These are phyloP conservation scores for Diplodia sapinea DNA, from an alignment of 2,329 filamentous ascomycete genomes.

Conservation along the genomic window DNA sequence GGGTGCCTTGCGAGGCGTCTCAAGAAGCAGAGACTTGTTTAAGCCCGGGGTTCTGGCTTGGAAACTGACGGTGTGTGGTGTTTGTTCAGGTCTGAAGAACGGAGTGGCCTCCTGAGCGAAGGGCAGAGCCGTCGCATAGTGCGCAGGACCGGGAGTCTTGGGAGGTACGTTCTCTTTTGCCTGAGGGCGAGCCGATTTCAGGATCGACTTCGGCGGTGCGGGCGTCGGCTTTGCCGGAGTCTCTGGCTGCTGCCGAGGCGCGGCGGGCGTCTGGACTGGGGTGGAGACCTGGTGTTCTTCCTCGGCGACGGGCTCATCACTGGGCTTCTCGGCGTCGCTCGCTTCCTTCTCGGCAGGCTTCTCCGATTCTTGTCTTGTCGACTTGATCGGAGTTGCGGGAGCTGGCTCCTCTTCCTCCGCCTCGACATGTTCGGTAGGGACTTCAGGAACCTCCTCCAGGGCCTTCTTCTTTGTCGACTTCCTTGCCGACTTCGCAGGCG, in stretches of 20 bases:
- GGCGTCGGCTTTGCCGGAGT: conserved; percentile 14
- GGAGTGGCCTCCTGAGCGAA: conserved; percentile 26
- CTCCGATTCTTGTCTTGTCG: neutral
- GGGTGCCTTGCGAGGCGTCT: conserved; percentile 30
- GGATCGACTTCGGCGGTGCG: neutral
- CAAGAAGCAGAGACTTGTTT: conserved; percentile 29
- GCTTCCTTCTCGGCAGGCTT: neutral
- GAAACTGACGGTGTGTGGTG: conserved; percentile 9
- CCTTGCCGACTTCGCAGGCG: conserved; percentile 10
- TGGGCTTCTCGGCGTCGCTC: neutral
- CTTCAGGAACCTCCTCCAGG: conserved; percentile 3
- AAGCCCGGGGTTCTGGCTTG: conserved; percentile 24
- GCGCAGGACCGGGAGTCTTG: conserved; percentile 16
- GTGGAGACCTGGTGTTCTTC: neutral
- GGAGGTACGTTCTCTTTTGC: conserved; percentile 18
- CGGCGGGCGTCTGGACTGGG: conserved; percentile 18
- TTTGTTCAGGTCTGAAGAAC: conserved; percentile 20
- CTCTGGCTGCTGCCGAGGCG: neutral
- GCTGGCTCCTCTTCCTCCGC: neutral
- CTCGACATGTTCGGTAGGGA: neutral
- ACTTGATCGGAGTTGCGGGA: conserved; percentile 1
- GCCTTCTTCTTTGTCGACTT: neutral
- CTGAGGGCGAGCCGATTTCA: neutral
- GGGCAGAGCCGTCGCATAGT: conserved; percentile 10
- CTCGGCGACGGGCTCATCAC: neutral